Conservation (phyloP, 139 green algal genomes). For the Chlamydomonas sp. region DNA sequence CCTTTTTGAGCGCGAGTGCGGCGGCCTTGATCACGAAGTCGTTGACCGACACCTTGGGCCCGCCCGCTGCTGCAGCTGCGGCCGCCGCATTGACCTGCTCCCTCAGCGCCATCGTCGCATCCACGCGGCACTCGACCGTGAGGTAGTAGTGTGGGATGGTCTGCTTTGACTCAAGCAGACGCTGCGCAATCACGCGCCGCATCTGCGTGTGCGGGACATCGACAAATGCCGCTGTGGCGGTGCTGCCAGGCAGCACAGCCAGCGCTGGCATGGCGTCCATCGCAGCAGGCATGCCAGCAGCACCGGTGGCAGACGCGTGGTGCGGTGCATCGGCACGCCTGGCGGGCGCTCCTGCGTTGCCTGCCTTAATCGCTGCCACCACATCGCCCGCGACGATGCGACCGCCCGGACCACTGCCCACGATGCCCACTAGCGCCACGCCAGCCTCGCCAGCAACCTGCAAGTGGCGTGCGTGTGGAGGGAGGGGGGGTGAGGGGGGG, state of each 20-base stretch:
- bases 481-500: too few species aligned
- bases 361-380: conserved; percentile 39
- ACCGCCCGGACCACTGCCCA: conserved; percentile 60
- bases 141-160: conserved; percentile 98
- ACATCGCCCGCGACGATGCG: conserved; percentile 78
- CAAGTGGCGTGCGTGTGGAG: too few species aligned
- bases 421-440: conserved; percentile 49
- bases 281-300: background rate
- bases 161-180: conserved; percentile 90
- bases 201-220: conserved; percentile 78
- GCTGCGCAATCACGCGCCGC: conserved; percentile 72
- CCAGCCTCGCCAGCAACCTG: conserved; percentile 59
- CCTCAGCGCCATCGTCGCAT: conserved; percentile 52
- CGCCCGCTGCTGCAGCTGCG: conserved; percentile 42
- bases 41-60: conserved; percentile 91
- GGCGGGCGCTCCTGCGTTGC: conserved; percentile 7
- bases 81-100: conserved; percentile 59
- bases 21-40: conserved; percentile 95
- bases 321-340: background rate
- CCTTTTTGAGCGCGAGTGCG: conserved; percentile 68
- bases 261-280: background rate
- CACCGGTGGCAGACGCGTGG: background rate
- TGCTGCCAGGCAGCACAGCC: background rate
- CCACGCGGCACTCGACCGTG: conserved; percentile 61
- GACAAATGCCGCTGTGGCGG: conserved; percentile 23